These are phyloP conservation scores for Collybia nuda DNA, from an alignment of 768 basidiomycete species.

Conservation along the genomic window DNA sequence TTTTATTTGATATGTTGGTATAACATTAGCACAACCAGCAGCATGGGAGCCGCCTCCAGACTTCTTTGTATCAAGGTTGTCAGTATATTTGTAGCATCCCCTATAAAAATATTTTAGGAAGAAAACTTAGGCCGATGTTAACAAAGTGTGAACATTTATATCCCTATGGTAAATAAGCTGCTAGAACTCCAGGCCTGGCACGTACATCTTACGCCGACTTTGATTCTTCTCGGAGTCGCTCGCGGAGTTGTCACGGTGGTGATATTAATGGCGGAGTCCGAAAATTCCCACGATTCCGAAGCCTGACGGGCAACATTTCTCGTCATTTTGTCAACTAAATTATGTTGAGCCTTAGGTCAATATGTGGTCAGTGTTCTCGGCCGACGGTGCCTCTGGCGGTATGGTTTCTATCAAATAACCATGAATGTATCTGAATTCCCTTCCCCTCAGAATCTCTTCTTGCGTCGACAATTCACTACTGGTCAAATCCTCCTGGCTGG, in stretches of 20 bases:
- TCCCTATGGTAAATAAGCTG: too few species aligned
- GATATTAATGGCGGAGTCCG: not conserved
- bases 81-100: too few species aligned
- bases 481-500: slow-evolving; percentile 46
- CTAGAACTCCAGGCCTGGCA: too few species aligned
- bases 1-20: too few species aligned
- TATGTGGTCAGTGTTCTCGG: slow-evolving; percentile 27
- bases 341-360: slow-evolving; percentile 16
- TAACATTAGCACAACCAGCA: too few species aligned
- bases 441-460: slow-evolving; percentile 8
- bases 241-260: slow-evolving; percentile 3
- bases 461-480: slow-evolving; percentile 52
- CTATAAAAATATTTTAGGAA: too few species aligned
- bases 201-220: too few species aligned
- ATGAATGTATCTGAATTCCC: not conserved
- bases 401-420: not conserved
- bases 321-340: not conserved
- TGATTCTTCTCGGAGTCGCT: not conserved
- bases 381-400: slow-evolving; percentile 15
- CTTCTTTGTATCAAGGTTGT: too few species aligned
- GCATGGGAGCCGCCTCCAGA: too few species aligned
- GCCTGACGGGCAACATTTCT: not conserved
- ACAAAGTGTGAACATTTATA: too few species aligned
- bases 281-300: slow-evolving; percentile 1
- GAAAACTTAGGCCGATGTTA: too few species aligned